Base-by-base conservation (phyloP, 1,139 yeast species). In the Yamadazyma songkhlaensis region DNA sequence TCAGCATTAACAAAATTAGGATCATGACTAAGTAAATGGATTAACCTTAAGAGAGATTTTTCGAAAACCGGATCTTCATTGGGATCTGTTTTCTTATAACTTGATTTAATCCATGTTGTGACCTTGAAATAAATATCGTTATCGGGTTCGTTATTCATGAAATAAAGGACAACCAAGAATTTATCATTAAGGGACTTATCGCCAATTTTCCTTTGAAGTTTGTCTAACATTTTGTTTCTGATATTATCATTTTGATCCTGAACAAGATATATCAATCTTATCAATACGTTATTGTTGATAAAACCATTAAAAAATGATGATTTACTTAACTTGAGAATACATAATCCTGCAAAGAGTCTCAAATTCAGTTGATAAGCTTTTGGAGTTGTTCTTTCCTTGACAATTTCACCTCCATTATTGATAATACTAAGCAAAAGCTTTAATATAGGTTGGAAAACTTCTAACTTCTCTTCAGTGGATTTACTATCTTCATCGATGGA, bases 351-450 rank as follows among this genome's bases (percentile, higher is more conserved):
- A 21, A 67, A 70, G 8, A 85, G 63, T 45, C 95, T 71, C 30
- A 89, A 60, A 45, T 79, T 75, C 45, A 80, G 72, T 48, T 81
- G 83, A 50, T 67, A 80, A 22, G 61, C 59, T 26, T 59, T 64
- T 6, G 96, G 95, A 0, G 96, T 84, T 3, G 70, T 50, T 32
- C 67, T 66, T 20, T 70, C 69, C 21, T 74, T 67, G 3, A 82
- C 77, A 21, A 89, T 73, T 52, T 89, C 96, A n/a, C 96, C 96
- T 34, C 85, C 84, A 54, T 84, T 84, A 3, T 81, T 78, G 34
- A 89, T 77, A 25, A 85, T 64, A 2, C 90, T 78, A 29, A 77
- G 67, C 31, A 88, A 67, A 29, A 87, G 61, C 47, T 84, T 85
- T 43, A 87, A 59, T 0, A 85, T 79, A 7, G 90, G 88, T 38